Evolutionary conservation across 2,329 filamentous ascomycete species (phyloP).

Genomic region (Pseudopyrenochaeta lycopersici): DNA sequence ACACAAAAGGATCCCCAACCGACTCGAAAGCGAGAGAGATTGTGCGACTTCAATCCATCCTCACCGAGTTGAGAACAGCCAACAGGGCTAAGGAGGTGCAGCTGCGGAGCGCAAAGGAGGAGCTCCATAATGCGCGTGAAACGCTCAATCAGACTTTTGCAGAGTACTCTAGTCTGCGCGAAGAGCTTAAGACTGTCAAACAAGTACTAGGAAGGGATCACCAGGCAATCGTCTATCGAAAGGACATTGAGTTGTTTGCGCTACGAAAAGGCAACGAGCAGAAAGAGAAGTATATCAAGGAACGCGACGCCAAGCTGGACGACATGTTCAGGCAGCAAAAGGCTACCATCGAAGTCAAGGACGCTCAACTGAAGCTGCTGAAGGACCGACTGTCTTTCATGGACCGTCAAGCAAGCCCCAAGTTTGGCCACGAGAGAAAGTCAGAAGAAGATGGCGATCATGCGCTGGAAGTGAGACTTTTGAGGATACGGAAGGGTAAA

Average conservation of each 20-base stretch:
- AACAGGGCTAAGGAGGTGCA: slow-evolving; percentile 38
- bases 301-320: slow-evolving; percentile 38
- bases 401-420: slow-evolving; percentile 31
- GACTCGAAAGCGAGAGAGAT: slow-evolving; percentile 39
- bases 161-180: slow-evolving; percentile 38
- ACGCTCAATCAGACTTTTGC: slow-evolving; percentile 40
- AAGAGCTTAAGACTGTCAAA: slow-evolving; percentile 44
- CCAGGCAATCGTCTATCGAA: slow-evolving; percentile 45
- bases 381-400: slow-evolving; percentile 38
- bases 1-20: slow-evolving; percentile 9
- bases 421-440: slow-evolving; percentile 15
- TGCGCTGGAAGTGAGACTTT: slow-evolving; percentile 41
- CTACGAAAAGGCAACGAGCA: slow-evolving; percentile 47
- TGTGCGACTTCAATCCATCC: slow-evolving; percentile 34
- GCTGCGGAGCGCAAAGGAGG: slow-evolving; percentile 29
- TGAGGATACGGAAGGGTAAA: slow-evolving; percentile 40
- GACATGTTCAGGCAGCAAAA: slow-evolving; percentile 37
- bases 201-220: slow-evolving; percentile 42
- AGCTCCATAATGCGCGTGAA: slow-evolving; percentile 40
- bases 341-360: slow-evolving; percentile 39
- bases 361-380: slow-evolving; percentile 39
- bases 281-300: slow-evolving; percentile 43
- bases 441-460: slow-evolving; percentile 33
- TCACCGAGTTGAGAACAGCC: slow-evolving; percentile 37
- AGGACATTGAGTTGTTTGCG: slow-evolving; percentile 49